These are phyloP conservation scores for Mortierella sp. DNA, from an alignment of 371 early-diverging fungal species.

Conservation along the genomic window DNA sequence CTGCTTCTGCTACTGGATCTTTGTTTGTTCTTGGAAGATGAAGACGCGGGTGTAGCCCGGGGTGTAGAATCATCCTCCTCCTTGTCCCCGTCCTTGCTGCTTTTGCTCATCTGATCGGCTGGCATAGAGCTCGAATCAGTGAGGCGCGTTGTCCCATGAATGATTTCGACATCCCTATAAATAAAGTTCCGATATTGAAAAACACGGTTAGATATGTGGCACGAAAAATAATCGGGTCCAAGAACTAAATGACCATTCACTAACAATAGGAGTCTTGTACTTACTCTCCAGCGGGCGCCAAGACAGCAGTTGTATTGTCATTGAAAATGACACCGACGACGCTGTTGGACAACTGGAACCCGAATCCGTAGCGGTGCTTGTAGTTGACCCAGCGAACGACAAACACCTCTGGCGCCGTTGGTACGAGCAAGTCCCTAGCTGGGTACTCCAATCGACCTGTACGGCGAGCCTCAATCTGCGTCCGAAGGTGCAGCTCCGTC, in stretches of 20 bases:
- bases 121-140: background rate
- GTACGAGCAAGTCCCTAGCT: background rate
- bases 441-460: conserved; percentile 17
- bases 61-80: background rate
- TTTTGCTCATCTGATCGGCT: background rate
- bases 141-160: background rate
- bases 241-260: background rate
- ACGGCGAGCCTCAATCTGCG: conserved; percentile 23
- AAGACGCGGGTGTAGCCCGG: background rate
- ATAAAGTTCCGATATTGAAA: background rate
- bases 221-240: background rate
- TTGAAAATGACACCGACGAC: conserved; percentile 46
- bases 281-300: conserved; percentile 50
- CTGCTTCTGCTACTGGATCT: background rate
- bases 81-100: background rate
- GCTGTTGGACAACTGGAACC: conserved; percentile 48
- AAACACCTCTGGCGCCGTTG: conserved; percentile 28
- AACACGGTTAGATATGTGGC: background rate
- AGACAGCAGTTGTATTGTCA: conserved; percentile 25
- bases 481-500: conserved; percentile 29
- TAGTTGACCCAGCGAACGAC: conserved; percentile 50
- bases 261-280: background rate
- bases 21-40: background rate
- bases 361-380: conserved; percentile 38
- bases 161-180: background rate